These are phyloP conservation scores for Coccinonectria pachysandricola DNA, from an alignment of 2,329 filamentous ascomycete species.

Conservation along the genomic window DNA sequence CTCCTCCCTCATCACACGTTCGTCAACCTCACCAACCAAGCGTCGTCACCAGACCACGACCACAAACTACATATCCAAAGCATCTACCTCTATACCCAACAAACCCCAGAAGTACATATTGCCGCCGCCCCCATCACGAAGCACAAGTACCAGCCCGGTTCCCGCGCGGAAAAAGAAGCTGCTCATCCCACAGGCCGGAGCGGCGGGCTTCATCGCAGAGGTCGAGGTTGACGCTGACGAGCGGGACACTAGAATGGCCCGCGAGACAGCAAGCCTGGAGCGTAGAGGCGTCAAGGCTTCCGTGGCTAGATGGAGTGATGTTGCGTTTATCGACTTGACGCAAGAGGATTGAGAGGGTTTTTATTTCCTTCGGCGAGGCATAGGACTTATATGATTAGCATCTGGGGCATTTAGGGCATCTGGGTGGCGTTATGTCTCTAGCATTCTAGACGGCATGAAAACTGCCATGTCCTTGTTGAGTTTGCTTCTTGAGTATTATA, in stretches of 20 bases:
- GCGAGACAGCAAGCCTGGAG: conserved; percentile 10
- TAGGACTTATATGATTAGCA: too few relatives aligned
- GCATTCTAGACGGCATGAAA: too few relatives aligned
- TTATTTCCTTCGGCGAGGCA: too few relatives aligned
- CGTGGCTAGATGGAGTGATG: conserved; percentile 21
- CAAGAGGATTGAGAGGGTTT: conserved; percentile 16
- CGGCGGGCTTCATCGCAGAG: conserved; percentile 30
- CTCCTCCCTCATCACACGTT: conserved; percentile 2
- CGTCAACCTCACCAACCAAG: conserved; percentile 4
- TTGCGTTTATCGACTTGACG: conserved; percentile 25
- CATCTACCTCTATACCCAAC: too few relatives aligned
- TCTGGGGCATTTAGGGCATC: too few relatives aligned
- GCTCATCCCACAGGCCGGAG: conserved; percentile 26
- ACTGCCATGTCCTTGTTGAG: too few relatives aligned
- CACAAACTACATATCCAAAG: too few relatives aligned
- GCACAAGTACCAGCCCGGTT: conserved; percentile 7
- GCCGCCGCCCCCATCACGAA: conserved; percentile 1
- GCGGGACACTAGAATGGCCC: conserved; percentile 13
- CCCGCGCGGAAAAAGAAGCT: conserved; percentile 27
- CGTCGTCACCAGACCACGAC: conserved; percentile 1
- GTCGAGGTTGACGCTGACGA: conserved; percentile 17
- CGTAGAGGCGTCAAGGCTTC: conserved; percentile 7
- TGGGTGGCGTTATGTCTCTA: too few relatives aligned
- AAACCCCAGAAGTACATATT: too few relatives aligned
- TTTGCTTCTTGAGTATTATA: too few relatives aligned